phyloP scores from a whole-genome alignment of 192 early-diverging fungal genomes.

The Cladochytrium replicatum region DNA sequence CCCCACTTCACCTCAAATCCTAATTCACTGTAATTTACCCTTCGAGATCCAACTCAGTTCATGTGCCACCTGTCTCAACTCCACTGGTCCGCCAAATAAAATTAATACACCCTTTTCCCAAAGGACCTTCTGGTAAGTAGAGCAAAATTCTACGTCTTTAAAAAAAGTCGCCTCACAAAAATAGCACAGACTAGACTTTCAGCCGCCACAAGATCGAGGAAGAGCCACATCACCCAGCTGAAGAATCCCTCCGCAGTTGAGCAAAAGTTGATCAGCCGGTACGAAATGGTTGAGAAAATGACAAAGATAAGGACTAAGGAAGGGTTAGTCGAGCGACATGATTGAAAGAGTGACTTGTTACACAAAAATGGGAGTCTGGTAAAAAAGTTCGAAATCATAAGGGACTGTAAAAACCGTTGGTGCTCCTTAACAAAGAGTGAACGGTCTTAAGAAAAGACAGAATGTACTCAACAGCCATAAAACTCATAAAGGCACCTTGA shows the following conservation, averaged over 20 bases:
- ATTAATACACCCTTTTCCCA: constrained; percentile 69
- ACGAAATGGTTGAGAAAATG: constrained; percentile 22
- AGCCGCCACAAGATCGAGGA: constrained; percentile 57
- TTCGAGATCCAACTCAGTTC: too few species aligned
- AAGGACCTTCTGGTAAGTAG: constrained; percentile 39
- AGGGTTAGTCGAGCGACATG: too few species aligned
- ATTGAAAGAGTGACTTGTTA: too few species aligned
- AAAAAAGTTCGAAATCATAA: too few species aligned
- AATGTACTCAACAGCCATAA: constrained; percentile 32
- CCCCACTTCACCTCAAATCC: too few species aligned
- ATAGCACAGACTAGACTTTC: constrained; percentile 22
- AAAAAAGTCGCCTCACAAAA: background rate
- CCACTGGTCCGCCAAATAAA: constrained; percentile 67
- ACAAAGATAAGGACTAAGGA: constrained; percentile 23
- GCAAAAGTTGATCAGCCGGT: constrained; percentile 58
- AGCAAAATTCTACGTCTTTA: background rate
- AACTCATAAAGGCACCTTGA: constrained; percentile 19
- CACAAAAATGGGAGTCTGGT: too few species aligned
- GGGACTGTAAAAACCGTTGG: constrained; percentile 36
- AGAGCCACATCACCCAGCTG: constrained; percentile 62
- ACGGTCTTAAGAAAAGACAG: constrained; percentile 29
- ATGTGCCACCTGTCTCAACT: too few species aligned
- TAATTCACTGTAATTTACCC: too few species aligned
- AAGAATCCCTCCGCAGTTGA: constrained; percentile 87
- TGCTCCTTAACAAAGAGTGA: constrained; percentile 36